Conservation (phyloP, 345 rosid genomes). For the Citrus sinensis region DNA sequence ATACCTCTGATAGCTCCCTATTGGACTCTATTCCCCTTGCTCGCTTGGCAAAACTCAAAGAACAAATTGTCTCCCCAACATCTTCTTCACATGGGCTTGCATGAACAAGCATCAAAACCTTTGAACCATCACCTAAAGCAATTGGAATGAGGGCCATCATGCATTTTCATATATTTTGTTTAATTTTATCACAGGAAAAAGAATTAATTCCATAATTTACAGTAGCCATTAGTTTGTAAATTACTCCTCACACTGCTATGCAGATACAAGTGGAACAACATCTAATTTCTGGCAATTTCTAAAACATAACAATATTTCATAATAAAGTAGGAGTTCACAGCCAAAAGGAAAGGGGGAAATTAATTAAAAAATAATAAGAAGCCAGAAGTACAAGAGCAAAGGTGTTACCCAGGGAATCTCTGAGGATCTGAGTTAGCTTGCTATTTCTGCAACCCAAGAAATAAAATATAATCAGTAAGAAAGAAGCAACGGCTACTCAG, state of each 20-base stretch:
- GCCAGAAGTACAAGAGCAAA: background rate
- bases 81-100: slow-evolving; percentile 79
- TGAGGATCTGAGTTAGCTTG: slow-evolving; percentile 95
- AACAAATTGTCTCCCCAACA: slow-evolving; percentile 76
- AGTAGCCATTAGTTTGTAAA: background rate
- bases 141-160: slow-evolving; percentile 5
- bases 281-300: background rate
- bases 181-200: too few species aligned
- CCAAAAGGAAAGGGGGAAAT: background rate
- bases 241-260: background rate
- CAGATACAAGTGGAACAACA: background rate
- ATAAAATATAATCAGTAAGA: background rate
- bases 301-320: background rate
- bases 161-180: background rate
- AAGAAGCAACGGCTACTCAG: slow-evolving; percentile 20
- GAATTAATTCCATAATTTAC: too few species aligned
- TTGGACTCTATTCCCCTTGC: slow-evolving; percentile 71
- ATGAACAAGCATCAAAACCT: slow-evolving; percentile 90
- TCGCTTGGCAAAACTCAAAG: slow-evolving; percentile 76
- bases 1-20: slow-evolving; percentile 59
- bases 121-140: slow-evolving; percentile 61
- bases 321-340: slow-evolving; percentile 6
- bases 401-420: slow-evolving; percentile 78
- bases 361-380: background rate
- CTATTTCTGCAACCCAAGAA: slow-evolving; percentile 75